A percentile compares a stretch with the other conserved stretches of the same genome.
Conservation (phyloP, 345 rosid genomes). For the Physaria fendleri region DNA sequence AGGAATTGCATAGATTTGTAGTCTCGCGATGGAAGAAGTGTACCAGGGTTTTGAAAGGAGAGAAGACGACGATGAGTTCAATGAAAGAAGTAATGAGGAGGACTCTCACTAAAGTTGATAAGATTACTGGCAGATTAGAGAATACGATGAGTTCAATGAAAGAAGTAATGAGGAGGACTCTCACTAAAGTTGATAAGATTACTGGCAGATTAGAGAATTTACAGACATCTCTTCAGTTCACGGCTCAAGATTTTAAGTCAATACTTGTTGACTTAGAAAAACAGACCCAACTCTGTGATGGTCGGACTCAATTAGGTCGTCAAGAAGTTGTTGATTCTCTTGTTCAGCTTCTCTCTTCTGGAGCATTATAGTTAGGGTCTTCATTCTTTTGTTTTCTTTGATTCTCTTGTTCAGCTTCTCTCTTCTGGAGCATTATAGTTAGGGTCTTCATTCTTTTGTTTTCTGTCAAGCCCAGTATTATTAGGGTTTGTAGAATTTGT, state of each 20-base stretch:
- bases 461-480: too few relatives aligned
- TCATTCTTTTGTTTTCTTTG: too few relatives aligned
- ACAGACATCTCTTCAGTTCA: too few relatives aligned
- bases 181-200: background rate
- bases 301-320: slow-evolving; percentile 6
- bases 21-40: background rate
- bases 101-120: background rate
- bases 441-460: too few relatives aligned
- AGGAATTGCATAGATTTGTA: too few relatives aligned
- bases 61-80: slow-evolving; percentile 1
- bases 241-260: background rate
- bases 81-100: slow-evolving; percentile 12
- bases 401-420: too few relatives aligned
- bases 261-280: slow-evolving; percentile 2
- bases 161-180: background rate
- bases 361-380: too few relatives aligned
- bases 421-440: too few relatives aligned
- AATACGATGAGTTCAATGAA: slow-evolving; percentile 2
- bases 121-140: background rate
- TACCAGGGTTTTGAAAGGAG: slow-evolving; percentile 4
- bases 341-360: background rate
- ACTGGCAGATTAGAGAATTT: background rate
- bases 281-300: background rate
- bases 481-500: too few relatives aligned
- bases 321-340: background rate